These are phyloP conservation scores for Teunomyces stri DNA, from an alignment of 805 yeast species.

Conservation along the genomic window DNA sequence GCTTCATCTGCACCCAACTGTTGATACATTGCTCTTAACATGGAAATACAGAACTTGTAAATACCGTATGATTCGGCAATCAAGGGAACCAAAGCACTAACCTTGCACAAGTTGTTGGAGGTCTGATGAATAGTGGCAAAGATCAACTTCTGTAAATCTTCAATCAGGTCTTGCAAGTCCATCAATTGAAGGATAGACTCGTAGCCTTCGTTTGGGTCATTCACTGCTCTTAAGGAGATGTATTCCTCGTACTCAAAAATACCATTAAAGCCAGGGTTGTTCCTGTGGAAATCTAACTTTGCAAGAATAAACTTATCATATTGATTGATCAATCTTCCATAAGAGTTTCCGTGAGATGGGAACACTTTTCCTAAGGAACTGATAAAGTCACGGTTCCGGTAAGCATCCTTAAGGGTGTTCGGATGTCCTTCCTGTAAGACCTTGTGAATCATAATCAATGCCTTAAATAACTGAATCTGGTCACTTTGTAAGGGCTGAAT, in stretches of 20 bases:
- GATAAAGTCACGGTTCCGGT: conserved; percentile 73
- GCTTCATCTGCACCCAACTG: conserved; percentile 74
- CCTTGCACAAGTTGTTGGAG: conserved; percentile 67
- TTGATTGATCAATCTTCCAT: conserved; percentile 72
- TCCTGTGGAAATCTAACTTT: conserved; percentile 78
- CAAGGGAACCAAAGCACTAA: conserved; percentile 84
- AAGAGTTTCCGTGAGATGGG: conserved; percentile 45
- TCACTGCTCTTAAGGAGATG: conserved; percentile 77
- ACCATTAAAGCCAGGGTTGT: conserved; percentile 89
- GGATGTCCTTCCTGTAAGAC: conserved; percentile 98
- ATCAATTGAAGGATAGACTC: conserved; percentile 83
- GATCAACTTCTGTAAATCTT: conserved; percentile 71
- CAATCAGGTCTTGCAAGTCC: conserved; percentile 81
- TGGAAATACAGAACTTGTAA: conserved; percentile 81
- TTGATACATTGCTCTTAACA: conserved; percentile 84
- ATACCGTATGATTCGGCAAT: conserved; percentile 92
- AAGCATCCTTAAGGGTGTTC: conserved; percentile 75
- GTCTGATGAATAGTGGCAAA: conserved; percentile 68
- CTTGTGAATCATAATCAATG: conserved; percentile 81
- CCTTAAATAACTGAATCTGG: conserved; percentile 82
- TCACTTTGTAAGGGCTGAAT: conserved; percentile 76
- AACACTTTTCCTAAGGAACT: conserved; percentile 63
- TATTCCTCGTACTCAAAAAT: conserved; percentile 96
- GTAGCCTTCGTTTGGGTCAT: conserved; percentile 94
- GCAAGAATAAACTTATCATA: conserved; percentile 67